Base-by-base conservation (phyloP, 176 grass and related monocot genomes). In the Oryza nivara region DNA sequence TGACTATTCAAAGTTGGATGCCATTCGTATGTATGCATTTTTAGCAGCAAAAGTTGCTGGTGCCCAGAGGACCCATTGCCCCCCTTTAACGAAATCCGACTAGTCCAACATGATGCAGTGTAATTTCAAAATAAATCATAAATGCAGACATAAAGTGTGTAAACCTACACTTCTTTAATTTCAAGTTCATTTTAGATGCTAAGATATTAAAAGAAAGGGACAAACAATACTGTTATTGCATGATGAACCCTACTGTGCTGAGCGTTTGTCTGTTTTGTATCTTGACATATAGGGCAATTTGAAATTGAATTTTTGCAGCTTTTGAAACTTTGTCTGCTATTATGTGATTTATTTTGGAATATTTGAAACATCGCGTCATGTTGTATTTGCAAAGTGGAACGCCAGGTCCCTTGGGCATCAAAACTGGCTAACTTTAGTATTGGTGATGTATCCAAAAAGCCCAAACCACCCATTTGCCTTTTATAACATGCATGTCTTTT, bases 401-500 rank as follows among this genome's bases (percentile, higher is more conserved):
- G 12, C 16, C 51, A 17, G 52, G 52, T 58, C 52, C 17, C 17
- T 20, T 52, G 15, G 13, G 17, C 17, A 63, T n/a, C 58, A 23
- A 19, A 22, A 23, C 2, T 23, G 0, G 9, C n/a, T 63, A 8
- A 1, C 56, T 46, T 25, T 77, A 68, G 9, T 74, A 46, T 79
- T 28, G n/a, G 8, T 72, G 20, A 48, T 12, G 4, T 30, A 34
- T 56, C 46, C 8, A n/a, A 20, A 17, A 58, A 58, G 6, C n/a
- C 54, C 19, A 56, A 45, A 58, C 23, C 16, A 5, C 69, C 54
- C 12, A 1, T 79, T 20, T 69, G 12, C 43, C 66, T 67, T 51
- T 71, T 52, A 17, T 56, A 83, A 67, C 28, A 25, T 49, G 46
- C 63, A 49, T 17, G 38, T 84, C 15, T 5, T 75, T 84, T 54